Conservation (phyloP, 768 basidiomycete species). For the Royoungia palumana region DNA sequence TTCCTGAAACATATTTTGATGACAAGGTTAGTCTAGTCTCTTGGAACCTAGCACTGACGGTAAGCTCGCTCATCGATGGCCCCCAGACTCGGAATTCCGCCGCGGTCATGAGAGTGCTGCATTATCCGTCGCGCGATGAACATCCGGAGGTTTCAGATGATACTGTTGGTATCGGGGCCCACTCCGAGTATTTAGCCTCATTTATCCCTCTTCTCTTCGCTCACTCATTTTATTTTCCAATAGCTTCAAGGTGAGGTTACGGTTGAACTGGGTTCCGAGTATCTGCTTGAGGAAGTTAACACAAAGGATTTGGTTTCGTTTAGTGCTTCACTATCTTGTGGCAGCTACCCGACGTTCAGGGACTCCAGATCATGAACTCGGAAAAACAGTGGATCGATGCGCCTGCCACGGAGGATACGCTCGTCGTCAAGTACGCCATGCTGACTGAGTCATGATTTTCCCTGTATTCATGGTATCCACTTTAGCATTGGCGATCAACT, state of each 20-base stretch:
- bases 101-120: constrained; percentile 64
- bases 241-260: constrained; percentile 41
- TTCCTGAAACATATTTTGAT: constrained; percentile 59
- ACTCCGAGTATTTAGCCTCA: constrained; percentile 55
- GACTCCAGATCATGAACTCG: constrained; percentile 79
- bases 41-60: not conserved
- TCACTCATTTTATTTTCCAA: not conserved
- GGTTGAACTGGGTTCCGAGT: too few relatives aligned
- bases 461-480: constrained; percentile 16
- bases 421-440: constrained; percentile 75
- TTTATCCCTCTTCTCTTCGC: too few relatives aligned
- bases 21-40: constrained; percentile 48
- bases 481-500: constrained; percentile 83
- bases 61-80: not conserved
- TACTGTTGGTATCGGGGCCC: constrained; percentile 78
- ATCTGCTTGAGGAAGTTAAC: too few relatives aligned
- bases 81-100: constrained; percentile 57
- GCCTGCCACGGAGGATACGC: constrained; percentile 69
- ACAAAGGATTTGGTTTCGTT: too few relatives aligned
- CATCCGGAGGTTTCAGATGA: constrained; percentile 48
- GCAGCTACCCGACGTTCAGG: constrained; percentile 71
- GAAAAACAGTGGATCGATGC: constrained; percentile 81
- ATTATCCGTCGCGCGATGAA: constrained; percentile 73
- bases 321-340: constrained; percentile 88
- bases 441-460: not conserved